phyloP scores from a whole-genome alignment of 306 rosid species.

The Corylus heterophylla region DNA sequence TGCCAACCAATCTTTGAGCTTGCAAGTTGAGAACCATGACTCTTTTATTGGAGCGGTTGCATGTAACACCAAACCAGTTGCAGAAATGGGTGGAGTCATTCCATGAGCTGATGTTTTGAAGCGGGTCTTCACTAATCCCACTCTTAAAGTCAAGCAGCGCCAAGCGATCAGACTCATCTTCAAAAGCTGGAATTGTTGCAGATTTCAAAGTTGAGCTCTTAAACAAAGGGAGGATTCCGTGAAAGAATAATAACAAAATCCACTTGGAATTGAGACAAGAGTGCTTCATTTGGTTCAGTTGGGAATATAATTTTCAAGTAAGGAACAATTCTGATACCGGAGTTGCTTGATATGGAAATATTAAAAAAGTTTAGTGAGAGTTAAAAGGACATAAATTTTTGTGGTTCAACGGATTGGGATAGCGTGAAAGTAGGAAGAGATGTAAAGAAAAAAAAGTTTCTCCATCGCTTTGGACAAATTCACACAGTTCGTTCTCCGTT shows the following conservation, averaged over 20 bases:
- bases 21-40: slow-evolving; percentile 25
- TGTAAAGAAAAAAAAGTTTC: too few species aligned
- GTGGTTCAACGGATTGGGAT: too few species aligned
- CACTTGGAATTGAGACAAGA: neutral
- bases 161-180: slow-evolving; percentile 32
- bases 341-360: too few species aligned
- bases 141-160: slow-evolving; percentile 42
- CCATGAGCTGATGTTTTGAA: slow-evolving; percentile 40
- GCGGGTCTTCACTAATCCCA: slow-evolving; percentile 33
- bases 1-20: slow-evolving; percentile 20
- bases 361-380: too few species aligned
- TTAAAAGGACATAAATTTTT: too few species aligned
- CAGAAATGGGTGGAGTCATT: slow-evolving; percentile 43
- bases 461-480: too few species aligned
- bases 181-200: neutral
- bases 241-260: neutral
- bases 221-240: slow-evolving; percentile 12
- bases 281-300: neutral
- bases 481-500: too few species aligned
- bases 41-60: slow-evolving; percentile 29
- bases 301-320: too few species aligned
- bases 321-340: too few species aligned
- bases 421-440: too few species aligned
- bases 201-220: slow-evolving; percentile 13
- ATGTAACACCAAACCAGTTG: slow-evolving; percentile 43